A percentile compares a stretch with the other conserved stretches of the same genome.
Conservation (phyloP, 2,329 filamentous ascomycete species). For the Fusarium virguliforme region DNA sequence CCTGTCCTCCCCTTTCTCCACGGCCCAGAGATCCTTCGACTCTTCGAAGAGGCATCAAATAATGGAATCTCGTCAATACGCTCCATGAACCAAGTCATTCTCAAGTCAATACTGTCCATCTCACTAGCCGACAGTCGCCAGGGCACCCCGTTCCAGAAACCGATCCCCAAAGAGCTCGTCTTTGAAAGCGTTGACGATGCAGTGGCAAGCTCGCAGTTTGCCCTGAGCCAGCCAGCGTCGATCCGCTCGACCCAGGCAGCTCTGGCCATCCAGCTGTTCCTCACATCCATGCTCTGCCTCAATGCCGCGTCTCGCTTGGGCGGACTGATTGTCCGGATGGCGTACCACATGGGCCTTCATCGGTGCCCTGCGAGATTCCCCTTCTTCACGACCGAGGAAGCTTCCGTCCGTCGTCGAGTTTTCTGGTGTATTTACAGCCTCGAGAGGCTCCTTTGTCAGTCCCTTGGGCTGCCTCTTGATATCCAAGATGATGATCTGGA, state of each 20-base stretch:
- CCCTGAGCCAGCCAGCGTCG: slow-evolving; percentile 64
- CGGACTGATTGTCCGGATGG: slow-evolving; percentile 69
- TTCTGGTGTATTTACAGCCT: slow-evolving; percentile 73
- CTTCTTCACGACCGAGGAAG: slow-evolving; percentile 65
- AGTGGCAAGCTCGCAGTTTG: slow-evolving; percentile 64
- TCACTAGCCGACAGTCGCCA: slow-evolving; percentile 69
- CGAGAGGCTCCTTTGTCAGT: slow-evolving; percentile 70
- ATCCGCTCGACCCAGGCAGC: slow-evolving; percentile 66
- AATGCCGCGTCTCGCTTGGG: slow-evolving; percentile 72
- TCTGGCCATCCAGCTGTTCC: slow-evolving; percentile 68
- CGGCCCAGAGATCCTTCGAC: slow-evolving; percentile 65
- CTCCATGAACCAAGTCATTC: slow-evolving; percentile 59
- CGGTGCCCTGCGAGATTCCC: slow-evolving; percentile 69
- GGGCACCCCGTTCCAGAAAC: slow-evolving; percentile 43
- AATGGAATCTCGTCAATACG: slow-evolving; percentile 52
- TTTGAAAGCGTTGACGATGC: slow-evolving; percentile 67
- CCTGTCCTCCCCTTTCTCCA: slow-evolving; percentile 71
- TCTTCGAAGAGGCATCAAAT: slow-evolving; percentile 62
- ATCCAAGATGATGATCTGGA: slow-evolving; percentile 72
- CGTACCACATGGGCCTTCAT: slow-evolving; percentile 72
- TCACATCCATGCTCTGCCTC: slow-evolving; percentile 70
- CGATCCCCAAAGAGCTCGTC: slow-evolving; percentile 62
- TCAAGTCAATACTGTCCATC: slow-evolving; percentile 68
- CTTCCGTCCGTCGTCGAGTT: slow-evolving; percentile 65
- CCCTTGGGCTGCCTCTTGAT: slow-evolving; percentile 69